Base-by-base conservation (phyloP, 2,329 filamentous ascomycete genomes). In the Fusarium humuli region DNA sequence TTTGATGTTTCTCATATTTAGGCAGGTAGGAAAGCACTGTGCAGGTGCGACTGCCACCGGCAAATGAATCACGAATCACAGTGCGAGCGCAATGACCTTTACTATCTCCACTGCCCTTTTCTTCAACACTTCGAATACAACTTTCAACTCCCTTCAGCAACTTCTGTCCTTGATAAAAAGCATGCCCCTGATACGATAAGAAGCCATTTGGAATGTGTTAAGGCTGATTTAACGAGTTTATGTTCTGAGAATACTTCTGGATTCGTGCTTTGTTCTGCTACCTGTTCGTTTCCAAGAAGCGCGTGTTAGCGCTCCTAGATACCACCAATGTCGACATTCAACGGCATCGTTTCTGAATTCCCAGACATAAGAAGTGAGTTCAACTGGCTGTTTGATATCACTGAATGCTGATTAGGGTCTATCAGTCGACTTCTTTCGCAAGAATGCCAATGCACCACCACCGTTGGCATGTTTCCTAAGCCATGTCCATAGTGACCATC, bases 401-500 rank as follows among this genome's bases (percentile, higher is more conserved):
- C 25, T 10, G 7, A 7, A 6, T 42, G 1, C 18, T 7, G 22
- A 64, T 66, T 12, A 74, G 14, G 12, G 29, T n/a, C 8, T 18
- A 18, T 12, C 59, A 92, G 91, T 98, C 70, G 94, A 98, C 80
- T 94, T 90, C 81, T 98, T 98, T 74, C 88, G 92, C 25, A 82
- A 81, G 18, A 83, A 85, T 48, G 81, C 83, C 6, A 82, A 83
- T 8, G 80, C 80, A 18, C 85, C 81, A 18, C 86, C 91, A 6
- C 92, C 94, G 0, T 80, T 96, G 58, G 94, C 92, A 18, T 96
- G 92, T 78, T 97, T 98, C 77, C 84, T 98, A 27, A 97, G 92
- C 79, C 95, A 98, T 86, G 90, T 97, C 4, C 95, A 98, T 77
- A 97, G 92, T 69, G 94, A 98, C 74, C 95, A 98, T 79, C 86